These are phyloP conservation scores for Aspergillus transmontanensis DNA, from an alignment of 2,329 filamentous ascomycete genomes.

Conservation along the genomic window DNA sequence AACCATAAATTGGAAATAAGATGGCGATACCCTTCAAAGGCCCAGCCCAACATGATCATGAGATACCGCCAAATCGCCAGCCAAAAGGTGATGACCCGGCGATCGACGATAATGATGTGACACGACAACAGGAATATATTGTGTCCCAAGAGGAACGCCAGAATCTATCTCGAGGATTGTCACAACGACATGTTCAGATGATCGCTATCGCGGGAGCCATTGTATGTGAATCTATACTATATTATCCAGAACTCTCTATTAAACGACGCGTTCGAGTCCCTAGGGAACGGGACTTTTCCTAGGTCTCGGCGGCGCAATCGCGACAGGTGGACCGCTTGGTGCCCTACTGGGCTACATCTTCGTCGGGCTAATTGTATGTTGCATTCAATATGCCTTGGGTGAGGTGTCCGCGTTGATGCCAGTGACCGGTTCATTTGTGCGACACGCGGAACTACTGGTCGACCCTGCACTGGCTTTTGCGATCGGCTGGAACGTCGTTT, in stretches of 20 bases:
- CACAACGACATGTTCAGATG: slow-evolving; percentile 49
- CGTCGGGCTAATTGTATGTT: slow-evolving; percentile 53
- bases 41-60: neutral
- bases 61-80: neutral
- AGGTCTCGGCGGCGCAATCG: slow-evolving; percentile 54
- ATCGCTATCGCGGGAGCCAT: slow-evolving; percentile 51
- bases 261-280: neutral
- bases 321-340: slow-evolving; percentile 53
- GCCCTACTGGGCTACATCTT: slow-evolving; percentile 54
- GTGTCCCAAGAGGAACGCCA: slow-evolving; percentile 49
- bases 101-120: neutral
- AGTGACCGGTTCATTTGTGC: slow-evolving; percentile 54
- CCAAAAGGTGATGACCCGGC: too few species aligned
- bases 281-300: slow-evolving; percentile 55
- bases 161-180: slow-evolving; percentile 47
- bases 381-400: slow-evolving; percentile 54
- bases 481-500: slow-evolving; percentile 51
- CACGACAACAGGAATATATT: slow-evolving; percentile 12
- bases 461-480: slow-evolving; percentile 55
- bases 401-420: slow-evolving; percentile 56
- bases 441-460: slow-evolving; percentile 54
- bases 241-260: neutral
- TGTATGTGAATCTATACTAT: slow-evolving; percentile 23
- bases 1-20: neutral
- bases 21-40: neutral